A percentile compares a stretch with the other conserved stretches of the same genome.
Conservation (phyloP, 768 basidiomycete species). For the Tulasnella sp. region DNA sequence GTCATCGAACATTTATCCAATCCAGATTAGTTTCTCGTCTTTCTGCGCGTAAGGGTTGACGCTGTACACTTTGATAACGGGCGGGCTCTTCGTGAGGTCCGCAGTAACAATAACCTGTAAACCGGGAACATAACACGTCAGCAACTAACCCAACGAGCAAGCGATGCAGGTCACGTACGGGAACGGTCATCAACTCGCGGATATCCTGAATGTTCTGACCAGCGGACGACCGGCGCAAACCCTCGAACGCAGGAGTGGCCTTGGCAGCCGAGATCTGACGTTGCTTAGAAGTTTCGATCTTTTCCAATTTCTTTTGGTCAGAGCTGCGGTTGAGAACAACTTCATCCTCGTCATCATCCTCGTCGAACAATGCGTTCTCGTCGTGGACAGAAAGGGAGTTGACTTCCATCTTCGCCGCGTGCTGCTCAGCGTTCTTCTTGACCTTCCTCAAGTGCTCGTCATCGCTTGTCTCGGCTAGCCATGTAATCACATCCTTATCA, state of each 20-base stretch:
- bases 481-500: constrained; percentile 85
- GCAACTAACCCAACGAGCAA: background rate
- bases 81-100: constrained; percentile 91
- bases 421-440: constrained; percentile 86
- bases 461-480: constrained; percentile 92
- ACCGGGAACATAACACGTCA: constrained; percentile 26
- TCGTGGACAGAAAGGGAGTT: constrained; percentile 79
- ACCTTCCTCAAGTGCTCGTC: constrained; percentile 95
- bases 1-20: background rate
- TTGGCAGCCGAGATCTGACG: constrained; percentile 71
- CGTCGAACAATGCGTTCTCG: constrained; percentile 83
- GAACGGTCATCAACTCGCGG: constrained; percentile 86
- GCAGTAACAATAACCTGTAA: constrained; percentile 87
- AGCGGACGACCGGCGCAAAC: constrained; percentile 60
- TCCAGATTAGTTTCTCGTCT: background rate
- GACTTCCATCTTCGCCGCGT: constrained; percentile 88
- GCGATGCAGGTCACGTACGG: constrained; percentile 50
- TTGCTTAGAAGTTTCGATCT: constrained; percentile 68
- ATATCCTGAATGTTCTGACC: constrained; percentile 98
- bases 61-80: constrained; percentile 95
- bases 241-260: constrained; percentile 75
- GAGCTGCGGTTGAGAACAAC: constrained; percentile 67
- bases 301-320: constrained; percentile 36
- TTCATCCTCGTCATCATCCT: constrained; percentile 81
- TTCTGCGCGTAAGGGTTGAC: constrained; percentile 79